These are phyloP conservation scores for Diplodia scrobiculata DNA, from an alignment of 2,329 filamentous ascomycete genomes.

Conservation along the genomic window DNA sequence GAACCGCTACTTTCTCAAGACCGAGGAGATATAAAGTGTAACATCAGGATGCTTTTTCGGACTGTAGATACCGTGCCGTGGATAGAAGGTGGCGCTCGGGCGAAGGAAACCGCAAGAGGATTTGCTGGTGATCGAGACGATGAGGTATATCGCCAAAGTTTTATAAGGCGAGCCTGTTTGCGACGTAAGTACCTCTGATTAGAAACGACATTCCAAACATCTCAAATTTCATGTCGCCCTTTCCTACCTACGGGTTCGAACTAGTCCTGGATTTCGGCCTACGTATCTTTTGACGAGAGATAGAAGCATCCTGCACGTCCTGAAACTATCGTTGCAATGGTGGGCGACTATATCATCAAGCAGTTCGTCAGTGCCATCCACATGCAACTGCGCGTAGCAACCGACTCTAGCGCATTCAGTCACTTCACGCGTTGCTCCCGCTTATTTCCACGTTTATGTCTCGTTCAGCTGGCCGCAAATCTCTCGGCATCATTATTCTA, in stretches of 20 bases:
- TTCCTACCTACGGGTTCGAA: neutral
- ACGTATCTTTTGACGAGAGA: neutral
- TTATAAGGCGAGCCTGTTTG: neutral
- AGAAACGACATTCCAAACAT: neutral
- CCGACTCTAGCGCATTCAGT: neutral
- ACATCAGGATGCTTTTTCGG: constrained; percentile 2
- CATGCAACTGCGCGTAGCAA: neutral
- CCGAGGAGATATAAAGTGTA: constrained; percentile 53
- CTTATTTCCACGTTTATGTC: neutral
- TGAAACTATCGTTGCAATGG: neutral
- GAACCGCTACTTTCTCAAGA: constrained; percentile 55
- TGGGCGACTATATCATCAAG: neutral
- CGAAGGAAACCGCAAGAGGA: neutral
- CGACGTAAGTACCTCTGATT: constrained; percentile 11
- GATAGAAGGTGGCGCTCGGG: constrained; percentile 12
- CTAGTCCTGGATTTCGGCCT: neutral
- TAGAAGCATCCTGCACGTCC: too few species aligned
- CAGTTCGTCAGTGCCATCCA: neutral
- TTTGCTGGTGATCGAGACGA: neutral
- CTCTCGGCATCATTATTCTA: neutral
- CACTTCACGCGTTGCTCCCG: neutral
- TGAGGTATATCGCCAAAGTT: neutral
- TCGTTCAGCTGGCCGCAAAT: neutral
- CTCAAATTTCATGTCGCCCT: neutral
- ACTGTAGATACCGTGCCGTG: constrained; percentile 8